phyloP scores from a whole-genome alignment of 2,329 filamentous ascomycete species.

The Ophiosphaerella narmari region DNA sequence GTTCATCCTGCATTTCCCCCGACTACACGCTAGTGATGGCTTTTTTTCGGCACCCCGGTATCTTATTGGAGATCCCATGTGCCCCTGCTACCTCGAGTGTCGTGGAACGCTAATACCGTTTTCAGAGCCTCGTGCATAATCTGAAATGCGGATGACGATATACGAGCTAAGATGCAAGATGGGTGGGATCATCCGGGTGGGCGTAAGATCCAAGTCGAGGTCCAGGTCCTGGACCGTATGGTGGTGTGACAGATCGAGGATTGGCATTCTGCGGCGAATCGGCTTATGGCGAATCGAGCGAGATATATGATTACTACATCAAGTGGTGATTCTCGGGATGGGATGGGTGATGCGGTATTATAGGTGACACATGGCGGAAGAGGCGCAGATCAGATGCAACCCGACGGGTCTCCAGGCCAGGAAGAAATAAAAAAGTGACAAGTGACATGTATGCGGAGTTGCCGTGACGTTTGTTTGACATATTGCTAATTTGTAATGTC shows the following conservation, averaged over 20 bases:
- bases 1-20: not conserved
- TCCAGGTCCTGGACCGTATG: not conserved
- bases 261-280: not conserved
- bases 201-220: no score
- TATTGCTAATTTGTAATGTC: not conserved
- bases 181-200: no score
- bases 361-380: not conserved
- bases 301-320: no score
- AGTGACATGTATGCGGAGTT: not conserved
- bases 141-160: not conserved
- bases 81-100: not conserved
- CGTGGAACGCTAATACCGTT: not conserved
- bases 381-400: not conserved
- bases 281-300: no score
- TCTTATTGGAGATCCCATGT: not conserved
- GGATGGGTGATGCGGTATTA: not conserved
- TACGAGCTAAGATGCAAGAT: not conserved
- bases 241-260: not conserved
- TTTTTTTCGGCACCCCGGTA: not conserved
- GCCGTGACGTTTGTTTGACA: not conserved
- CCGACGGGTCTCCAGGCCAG: not conserved
- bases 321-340: no score
- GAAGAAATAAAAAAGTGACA: not conserved
- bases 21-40: constrained; percentile 6
- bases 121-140: constrained; percentile 1